Conservation (phyloP, 352 stramenopile species). For the Globisporangium megalacanthum region DNA sequence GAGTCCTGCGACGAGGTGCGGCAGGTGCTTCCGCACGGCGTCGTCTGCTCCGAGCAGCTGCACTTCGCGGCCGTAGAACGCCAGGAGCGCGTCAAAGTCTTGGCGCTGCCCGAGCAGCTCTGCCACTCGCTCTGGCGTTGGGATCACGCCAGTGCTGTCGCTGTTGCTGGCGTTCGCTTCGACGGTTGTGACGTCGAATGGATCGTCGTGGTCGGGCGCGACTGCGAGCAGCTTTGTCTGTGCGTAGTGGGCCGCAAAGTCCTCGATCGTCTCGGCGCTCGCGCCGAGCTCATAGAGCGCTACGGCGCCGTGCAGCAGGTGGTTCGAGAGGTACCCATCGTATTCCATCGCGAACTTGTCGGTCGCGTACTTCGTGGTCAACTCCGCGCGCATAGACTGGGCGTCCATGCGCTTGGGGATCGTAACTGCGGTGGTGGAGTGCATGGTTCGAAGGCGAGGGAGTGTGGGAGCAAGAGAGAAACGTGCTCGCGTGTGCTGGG, state of each 20-base stretch:
- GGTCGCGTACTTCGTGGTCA: conserved; percentile 26
- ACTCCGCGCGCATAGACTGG: conserved; percentile 16
- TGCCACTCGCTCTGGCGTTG: conserved; percentile 8
- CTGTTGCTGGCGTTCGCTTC: neutral
- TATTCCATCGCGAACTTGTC: conserved; percentile 31
- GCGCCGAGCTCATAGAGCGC: conserved; percentile 26
- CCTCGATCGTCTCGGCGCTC: conserved; percentile 15
- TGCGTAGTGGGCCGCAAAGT: conserved; percentile 19
- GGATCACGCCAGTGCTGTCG: neutral
- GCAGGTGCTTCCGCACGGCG: conserved; percentile 23
- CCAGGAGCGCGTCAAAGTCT: conserved; percentile 26
- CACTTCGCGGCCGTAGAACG: conserved; percentile 29
- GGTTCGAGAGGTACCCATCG: conserved; percentile 29
- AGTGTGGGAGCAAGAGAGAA: too few species aligned
- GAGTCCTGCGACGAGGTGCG: conserved; percentile 18
- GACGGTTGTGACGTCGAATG: conserved; percentile 6
- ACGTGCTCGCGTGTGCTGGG: too few species aligned
- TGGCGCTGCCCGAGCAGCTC: conserved; percentile 19
- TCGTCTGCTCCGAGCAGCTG: conserved; percentile 16
- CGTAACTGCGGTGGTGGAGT: neutral
- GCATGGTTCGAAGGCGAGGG: too few species aligned
- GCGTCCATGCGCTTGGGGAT: conserved; percentile 3
- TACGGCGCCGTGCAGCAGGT: conserved; percentile 27
- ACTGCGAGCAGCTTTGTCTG: conserved; percentile 16
- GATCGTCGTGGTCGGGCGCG: conserved; percentile 4